Evolutionary conservation across 441 rosid genomes (phyloP), one percentile per base, ranked within the genome.

Genomic region (Kokia cookei): DNA sequence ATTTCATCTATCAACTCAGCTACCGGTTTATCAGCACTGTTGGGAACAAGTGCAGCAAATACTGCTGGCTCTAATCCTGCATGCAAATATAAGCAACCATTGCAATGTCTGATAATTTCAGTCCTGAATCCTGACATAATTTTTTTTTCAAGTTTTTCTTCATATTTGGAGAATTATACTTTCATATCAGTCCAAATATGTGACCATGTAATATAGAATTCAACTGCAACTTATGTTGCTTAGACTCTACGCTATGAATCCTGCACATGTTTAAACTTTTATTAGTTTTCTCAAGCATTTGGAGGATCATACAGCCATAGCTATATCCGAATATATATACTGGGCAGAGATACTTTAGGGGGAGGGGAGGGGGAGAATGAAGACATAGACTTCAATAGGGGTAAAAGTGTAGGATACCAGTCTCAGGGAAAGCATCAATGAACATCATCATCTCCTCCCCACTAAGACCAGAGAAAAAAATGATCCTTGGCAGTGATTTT

Each of bases 381-480:
- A 24, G 24, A 57, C 62, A 24, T 57, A 53, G 62, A 9, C 61
- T 57, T 11, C 5, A 60, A 11, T 26, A 61, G 24, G 27, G 11
- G 14, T 10, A 27, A 73, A 54, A 65, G 19, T 17, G 17, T 13
- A 19, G 65, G 6, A 57, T 92, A 90, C 96, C 97, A 11, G 88
- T 71, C 77, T 92, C 97, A 12, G 91, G 88, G 73, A 91, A 94
- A 72, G 93, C 91, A 77, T 92, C 97, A 17, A 92, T 88, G 81
- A 94, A 88, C 98, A 94, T 94, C 90, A 89, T 90, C 89, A 86
- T 89, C 83, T 94, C 98, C 81, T 94, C 98, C 76, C 98, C 97
- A 12, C 81, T 88, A 66, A 90, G 91, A 71, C 96, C 98, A 61
- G 97, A 94, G 48, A 92, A 84, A 82, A 92, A 81, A 87, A 97